Base-by-base conservation (phyloP, 2,329 filamentous ascomycete species). In the Fusarium sp. region DNA sequence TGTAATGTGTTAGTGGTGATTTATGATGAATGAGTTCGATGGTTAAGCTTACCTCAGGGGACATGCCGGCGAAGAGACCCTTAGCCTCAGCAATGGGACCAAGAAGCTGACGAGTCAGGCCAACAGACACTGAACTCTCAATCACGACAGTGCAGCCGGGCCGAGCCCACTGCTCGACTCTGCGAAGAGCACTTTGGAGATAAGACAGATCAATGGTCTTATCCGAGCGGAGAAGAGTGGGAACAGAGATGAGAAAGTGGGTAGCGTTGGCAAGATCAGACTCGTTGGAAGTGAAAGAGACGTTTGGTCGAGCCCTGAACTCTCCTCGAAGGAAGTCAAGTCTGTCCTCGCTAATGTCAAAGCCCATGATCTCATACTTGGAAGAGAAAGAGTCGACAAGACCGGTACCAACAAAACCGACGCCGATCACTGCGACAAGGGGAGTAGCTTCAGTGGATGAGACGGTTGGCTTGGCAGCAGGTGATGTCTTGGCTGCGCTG, bases 221-320 rank as follows among this genome's bases (percentile, higher is more conserved):
- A 69, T 85, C 82, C 0, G 76, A 73, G 2, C 75, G 75, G 4
- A 86, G 78, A 2, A 83, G 78, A 0, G 84, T 86, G 1, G 85
- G 85, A 1, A 86, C 84, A 0, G 83, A 80, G 55, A 86, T 82
- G 20, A 86, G 78, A 52, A 85, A 84, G 67, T 86, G 83, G 0
- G 81, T 84, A 4, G 82, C 85, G 14, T 66, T 55, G 3, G 67
- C 58, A 24, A 86, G 76, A 6, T 79, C 76, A 12, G 64, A 67
- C 17, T 79, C 67, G 9, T 75, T 70, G 1, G 73, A 72, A 1
- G 82, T 82, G 65, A 83, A 77, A 7, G 66, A 52, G 4, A 69
- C 61, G 3, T 54, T 67, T 4, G 63, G 47, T 11, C 45, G 48
- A 23, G 45, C 39, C 8, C 20, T 62, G 59, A 78, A 76, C 28